These are phyloP conservation scores for Physcomitrellopsis africana DNA, from an alignment of 225 moss, liverwort and hornwort species.

Conservation along the genomic window DNA sequence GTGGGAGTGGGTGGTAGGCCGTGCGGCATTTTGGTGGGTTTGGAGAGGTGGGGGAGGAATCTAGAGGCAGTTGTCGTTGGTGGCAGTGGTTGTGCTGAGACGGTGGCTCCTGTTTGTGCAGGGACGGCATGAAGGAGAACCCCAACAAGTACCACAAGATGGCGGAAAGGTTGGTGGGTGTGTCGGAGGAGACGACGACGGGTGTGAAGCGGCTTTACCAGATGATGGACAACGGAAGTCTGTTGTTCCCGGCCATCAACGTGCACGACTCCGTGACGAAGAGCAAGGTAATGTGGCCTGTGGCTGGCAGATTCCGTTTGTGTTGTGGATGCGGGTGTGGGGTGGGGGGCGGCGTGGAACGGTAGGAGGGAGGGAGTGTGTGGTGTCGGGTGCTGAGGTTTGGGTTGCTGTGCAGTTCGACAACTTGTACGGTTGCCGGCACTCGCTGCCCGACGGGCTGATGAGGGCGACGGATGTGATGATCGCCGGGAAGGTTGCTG, in stretches of 20 bases:
- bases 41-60: no score
- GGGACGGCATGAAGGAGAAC: no score
- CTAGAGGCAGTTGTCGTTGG: no score
- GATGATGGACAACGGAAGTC: constrained; percentile 54
- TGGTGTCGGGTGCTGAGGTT: neutral
- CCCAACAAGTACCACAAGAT: constrained; percentile 26
- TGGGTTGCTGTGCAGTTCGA: constrained; percentile 51
- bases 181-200: constrained; percentile 78
- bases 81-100: no score
- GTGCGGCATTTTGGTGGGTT: neutral
- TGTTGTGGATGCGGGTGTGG: neutral
- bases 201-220: constrained; percentile 77
- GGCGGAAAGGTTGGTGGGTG: constrained; percentile 64
- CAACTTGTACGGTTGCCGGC: constrained; percentile 72
- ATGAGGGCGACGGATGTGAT: no score
- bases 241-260: constrained; percentile 51
- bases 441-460: constrained; percentile 23
- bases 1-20: neutral
- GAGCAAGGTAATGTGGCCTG: constrained; percentile 32
- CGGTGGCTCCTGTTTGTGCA: no score
- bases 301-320: no score
- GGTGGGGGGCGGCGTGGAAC: no score
- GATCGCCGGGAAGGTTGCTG: no score
- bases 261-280: no score
- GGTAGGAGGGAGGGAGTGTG: no score